Evolutionary conservation across 139 green algal species (phyloP).

Genomic region (Parachlorella kessleri): DNA sequence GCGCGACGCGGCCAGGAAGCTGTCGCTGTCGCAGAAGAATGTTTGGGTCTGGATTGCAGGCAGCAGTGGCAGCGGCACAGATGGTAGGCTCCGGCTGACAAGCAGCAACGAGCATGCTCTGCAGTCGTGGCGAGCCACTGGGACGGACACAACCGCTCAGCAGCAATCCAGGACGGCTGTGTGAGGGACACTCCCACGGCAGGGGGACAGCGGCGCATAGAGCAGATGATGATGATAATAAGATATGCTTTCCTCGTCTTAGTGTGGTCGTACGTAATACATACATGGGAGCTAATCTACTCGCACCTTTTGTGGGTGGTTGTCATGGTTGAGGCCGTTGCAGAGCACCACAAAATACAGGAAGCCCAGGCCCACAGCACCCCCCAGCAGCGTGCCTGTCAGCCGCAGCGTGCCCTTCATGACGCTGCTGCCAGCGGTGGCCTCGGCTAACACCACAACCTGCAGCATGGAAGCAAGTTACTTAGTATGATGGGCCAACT

Average conservation of each 20-base stretch:
- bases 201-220: not conserved
- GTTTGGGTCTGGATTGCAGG: no score
- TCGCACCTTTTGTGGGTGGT: constrained; percentile 8
- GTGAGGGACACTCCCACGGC: not conserved
- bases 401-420: constrained; percentile 13
- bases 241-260: no score
- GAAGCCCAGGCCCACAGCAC: not conserved
- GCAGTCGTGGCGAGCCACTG: not conserved
- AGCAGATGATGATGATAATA: no score
- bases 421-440: constrained; percentile 3
- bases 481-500: no score
- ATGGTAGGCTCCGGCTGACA: not conserved
- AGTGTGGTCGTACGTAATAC: no score
- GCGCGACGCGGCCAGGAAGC: no score
- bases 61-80: not conserved
- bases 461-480: constrained; percentile 16
- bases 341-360: not conserved
- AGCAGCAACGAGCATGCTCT: not conserved
- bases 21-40: no score
- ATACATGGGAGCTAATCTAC: no score
- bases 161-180: not conserved
- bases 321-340: not conserved
- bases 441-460: not conserved
- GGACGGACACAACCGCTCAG: not conserved
- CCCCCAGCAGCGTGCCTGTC: constrained; percentile 10